A percentile compares a stretch with the other conserved stretches of the same genome.
Evolutionary conservation across 169 alveolate genomes (phyloP).

Genomic region (Theileria orientalis): DNA sequence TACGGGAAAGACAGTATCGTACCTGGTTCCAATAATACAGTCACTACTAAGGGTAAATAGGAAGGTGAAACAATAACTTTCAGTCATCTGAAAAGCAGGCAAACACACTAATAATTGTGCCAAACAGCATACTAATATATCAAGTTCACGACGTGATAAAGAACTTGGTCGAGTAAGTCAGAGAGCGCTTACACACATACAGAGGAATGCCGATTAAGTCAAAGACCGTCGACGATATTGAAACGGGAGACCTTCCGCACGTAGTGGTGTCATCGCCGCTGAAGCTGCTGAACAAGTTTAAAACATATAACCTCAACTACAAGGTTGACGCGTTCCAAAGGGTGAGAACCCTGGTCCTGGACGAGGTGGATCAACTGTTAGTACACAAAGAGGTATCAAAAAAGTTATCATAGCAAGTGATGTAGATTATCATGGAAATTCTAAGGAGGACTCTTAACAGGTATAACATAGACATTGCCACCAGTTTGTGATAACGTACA

Average conservation of each 20-base stretch:
- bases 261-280: slow-evolving; percentile 39
- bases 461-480: no score
- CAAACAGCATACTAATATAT: slow-evolving; percentile 34
- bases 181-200: background rate
- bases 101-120: slow-evolving; percentile 32
- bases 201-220: slow-evolving; percentile 30
- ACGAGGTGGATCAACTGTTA: slow-evolving; percentile 54
- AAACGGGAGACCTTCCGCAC: slow-evolving; percentile 49
- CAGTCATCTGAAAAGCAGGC: slow-evolving; percentile 10
- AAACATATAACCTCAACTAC: slow-evolving; percentile 48
- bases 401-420: background rate
- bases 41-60: background rate
- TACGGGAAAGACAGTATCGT: slow-evolving; percentile 89
- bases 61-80: background rate
- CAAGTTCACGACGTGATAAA: slow-evolving; percentile 38
- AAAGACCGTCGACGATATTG: slow-evolving; percentile 40
- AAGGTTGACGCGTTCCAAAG: slow-evolving; percentile 39
- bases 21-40: slow-evolving; percentile 85
- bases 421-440: background rate
- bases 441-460: background rate
- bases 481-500: no score
- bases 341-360: slow-evolving; percentile 43
- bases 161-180: slow-evolving; percentile 28
- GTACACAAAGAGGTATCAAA: slow-evolving; percentile 16
- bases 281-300: slow-evolving; percentile 37